phyloP scores from a whole-genome alignment of 1,284 basidiomycete species.

The Moesziomyces sp. region DNA sequence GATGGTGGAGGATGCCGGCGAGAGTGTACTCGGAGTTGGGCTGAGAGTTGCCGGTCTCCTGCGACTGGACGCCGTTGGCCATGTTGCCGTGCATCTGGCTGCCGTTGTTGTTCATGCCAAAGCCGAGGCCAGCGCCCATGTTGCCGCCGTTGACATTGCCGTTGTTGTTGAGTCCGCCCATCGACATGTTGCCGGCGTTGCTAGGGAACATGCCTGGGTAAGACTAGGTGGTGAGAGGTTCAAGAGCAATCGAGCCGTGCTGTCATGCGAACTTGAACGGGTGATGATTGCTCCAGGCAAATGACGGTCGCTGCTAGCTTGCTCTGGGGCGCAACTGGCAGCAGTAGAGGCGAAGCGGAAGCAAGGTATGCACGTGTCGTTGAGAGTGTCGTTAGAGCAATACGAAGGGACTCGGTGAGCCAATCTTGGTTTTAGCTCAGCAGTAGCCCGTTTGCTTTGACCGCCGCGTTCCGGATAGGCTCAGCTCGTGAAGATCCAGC shows the following conservation, averaged over 20 bases:
- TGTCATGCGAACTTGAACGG: slow-evolving; percentile 3
- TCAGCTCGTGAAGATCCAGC: background rate
- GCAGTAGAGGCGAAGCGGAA: too few species aligned
- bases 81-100: slow-evolving; percentile 45
- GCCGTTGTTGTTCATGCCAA: slow-evolving; percentile 40
- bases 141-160: slow-evolving; percentile 33
- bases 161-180: slow-evolving; percentile 29
- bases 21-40: slow-evolving; percentile 73
- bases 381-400: too few species aligned
- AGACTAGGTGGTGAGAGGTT: background rate
- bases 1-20: slow-evolving; percentile 92
- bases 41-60: slow-evolving; percentile 39
- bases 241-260: slow-evolving; percentile 1
- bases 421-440: too few species aligned
- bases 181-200: slow-evolving; percentile 47
- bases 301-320: too few species aligned
- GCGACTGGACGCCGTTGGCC: slow-evolving; percentile 46
- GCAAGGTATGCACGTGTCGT: too few species aligned
- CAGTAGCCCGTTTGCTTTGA: background rate
- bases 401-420: too few species aligned
- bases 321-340: too few species aligned
- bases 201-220: slow-evolving; percentile 38
- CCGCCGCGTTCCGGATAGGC: too few species aligned
- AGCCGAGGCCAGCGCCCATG: slow-evolving; percentile 32
- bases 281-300: too few species aligned